Percentiles rank a stretch among this genome's conserved stretches.
These are phyloP conservation scores for Rhizopogon vesiculosus DNA, from an alignment of 768 basidiomycete species.

Conservation along the genomic window DNA sequence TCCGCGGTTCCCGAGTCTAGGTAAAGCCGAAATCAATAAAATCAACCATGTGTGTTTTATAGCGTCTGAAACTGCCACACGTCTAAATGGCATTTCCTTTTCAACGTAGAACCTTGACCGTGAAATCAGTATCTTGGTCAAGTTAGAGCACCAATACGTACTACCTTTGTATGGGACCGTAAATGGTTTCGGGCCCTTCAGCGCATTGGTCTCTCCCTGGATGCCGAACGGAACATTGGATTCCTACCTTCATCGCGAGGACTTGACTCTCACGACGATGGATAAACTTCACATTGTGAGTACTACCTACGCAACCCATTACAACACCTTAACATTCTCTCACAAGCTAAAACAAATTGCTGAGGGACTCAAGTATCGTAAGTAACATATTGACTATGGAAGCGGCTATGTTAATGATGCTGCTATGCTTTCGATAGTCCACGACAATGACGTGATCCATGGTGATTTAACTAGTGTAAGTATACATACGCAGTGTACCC, in stretches of 20 bases:
- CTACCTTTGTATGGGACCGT: slow-evolving; percentile 12
- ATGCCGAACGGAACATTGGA: slow-evolving; percentile 30
- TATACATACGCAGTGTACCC: too few species aligned
- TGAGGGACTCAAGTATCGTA: slow-evolving; percentile 17
- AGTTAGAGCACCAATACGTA: slow-evolving; percentile 14
- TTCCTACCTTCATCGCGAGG: slow-evolving; percentile 20
- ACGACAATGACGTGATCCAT: not conserved
- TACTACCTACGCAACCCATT: not conserved
- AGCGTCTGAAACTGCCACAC: not conserved
- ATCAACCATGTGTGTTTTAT: not conserved
- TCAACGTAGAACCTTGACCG: slow-evolving; percentile 15
- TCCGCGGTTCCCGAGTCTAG: not conserved
- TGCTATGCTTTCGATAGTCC: not conserved
- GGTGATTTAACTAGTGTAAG: slow-evolving; percentile 7
- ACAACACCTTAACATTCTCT: not conserved
- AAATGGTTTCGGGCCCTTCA: slow-evolving; percentile 15
- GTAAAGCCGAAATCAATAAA: not conserved
- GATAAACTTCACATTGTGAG: slow-evolving; percentile 14
- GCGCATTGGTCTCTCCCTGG: slow-evolving; percentile 35
- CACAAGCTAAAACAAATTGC: slow-evolving; percentile 19
- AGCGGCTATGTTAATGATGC: not conserved
- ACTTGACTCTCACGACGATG: not conserved
- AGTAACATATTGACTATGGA: not conserved
- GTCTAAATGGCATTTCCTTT: not conserved
- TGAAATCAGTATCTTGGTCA: slow-evolving; percentile 18